phyloP scores from a whole-genome alignment of 2,329 filamentous ascomycete species.

The Colletotrichum neosansevieriae region DNA sequence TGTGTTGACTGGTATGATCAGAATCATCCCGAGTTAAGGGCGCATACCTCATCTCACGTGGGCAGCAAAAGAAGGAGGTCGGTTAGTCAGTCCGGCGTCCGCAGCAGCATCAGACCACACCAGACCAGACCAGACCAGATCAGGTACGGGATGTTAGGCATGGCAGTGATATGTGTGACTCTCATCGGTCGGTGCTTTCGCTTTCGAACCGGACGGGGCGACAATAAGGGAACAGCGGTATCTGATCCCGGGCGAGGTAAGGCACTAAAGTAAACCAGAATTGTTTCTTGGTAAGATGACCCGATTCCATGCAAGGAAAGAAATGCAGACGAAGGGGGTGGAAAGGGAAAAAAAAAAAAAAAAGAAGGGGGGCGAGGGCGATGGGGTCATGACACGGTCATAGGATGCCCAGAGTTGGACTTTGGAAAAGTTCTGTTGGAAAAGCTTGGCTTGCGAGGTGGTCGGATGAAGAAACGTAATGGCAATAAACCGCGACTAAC shows the following conservation, averaged over 20 bases:
- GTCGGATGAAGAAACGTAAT: slow-evolving; percentile 47
- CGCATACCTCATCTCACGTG: slow-evolving; percentile 9
- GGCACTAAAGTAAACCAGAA: background rate
- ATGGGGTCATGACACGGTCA: slow-evolving; percentile 8
- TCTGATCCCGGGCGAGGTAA: slow-evolving; percentile 4
- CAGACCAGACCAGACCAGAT: background rate
- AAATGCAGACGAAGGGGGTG: background rate
- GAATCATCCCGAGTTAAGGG: slow-evolving; percentile 4
- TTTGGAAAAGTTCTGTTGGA: slow-evolving; percentile 14
- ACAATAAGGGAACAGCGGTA: background rate
- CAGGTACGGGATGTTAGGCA: too few relatives aligned
- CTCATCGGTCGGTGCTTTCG: slow-evolving; percentile 9
- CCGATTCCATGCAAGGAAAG: slow-evolving; percentile 1
- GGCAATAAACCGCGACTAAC: slow-evolving; percentile 41
- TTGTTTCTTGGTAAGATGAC: slow-evolving; percentile 14
- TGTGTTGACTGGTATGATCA: slow-evolving; percentile 12
- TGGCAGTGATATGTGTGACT: too few relatives aligned
- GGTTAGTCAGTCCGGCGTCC: slow-evolving; percentile 9
- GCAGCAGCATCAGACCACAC: background rate
- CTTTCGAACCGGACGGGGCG: slow-evolving; percentile 7
- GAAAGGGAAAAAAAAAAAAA: background rate
- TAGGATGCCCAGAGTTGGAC: slow-evolving; percentile 16
- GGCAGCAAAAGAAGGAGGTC: background rate
- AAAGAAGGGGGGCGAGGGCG: slow-evolving; percentile 8
- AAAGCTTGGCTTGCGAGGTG: slow-evolving; percentile 28